Percentiles rank a stretch among this genome's conserved stretches.
phyloP scores from a whole-genome alignment of 257 asterid species.

The Salvia splendens region DNA sequence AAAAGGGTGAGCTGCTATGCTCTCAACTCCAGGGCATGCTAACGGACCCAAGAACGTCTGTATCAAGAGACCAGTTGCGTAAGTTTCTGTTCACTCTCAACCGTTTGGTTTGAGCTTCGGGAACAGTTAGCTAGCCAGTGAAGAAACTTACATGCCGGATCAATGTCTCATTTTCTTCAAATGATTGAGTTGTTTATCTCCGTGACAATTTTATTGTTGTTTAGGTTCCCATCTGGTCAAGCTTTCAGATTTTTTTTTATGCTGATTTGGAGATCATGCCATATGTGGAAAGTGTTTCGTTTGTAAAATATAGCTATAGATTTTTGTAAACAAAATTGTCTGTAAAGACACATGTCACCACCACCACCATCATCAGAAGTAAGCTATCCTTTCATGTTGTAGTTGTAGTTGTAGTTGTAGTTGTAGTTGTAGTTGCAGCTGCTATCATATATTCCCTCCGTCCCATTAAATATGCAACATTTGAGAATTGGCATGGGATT shows the following conservation, averaged over 20 bases:
- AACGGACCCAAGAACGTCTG: constrained; percentile 43
- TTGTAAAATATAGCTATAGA: constrained; percentile 21
- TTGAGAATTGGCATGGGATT: too few relatives aligned
- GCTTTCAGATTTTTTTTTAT: not conserved
- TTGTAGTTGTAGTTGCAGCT: constrained; percentile 2
- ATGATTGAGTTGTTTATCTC: not conserved
- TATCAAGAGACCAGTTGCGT: constrained; percentile 46
- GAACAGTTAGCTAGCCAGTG: constrained; percentile 44
- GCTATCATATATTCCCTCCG: too few relatives aligned
- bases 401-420: too few relatives aligned
- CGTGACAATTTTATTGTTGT: constrained; percentile 1
- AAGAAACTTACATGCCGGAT: constrained; percentile 22
- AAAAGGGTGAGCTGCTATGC: constrained; percentile 46
- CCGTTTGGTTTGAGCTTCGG: constrained; percentile 59
- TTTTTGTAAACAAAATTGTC: constrained; percentile 8
- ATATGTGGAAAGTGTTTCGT: constrained; percentile 1
- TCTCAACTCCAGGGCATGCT: constrained; percentile 63
- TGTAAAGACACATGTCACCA: too few relatives aligned
- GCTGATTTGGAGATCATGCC: constrained; percentile 14
- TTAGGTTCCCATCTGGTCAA: constrained; percentile 18
- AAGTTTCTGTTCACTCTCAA: constrained; percentile 55
- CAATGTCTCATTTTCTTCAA: constrained; percentile 4
- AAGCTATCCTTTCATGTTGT: not conserved
- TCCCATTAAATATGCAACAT: too few relatives aligned
- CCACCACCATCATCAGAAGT: not conserved